phyloP scores from a whole-genome alignment of 2,329 filamentous ascomycete genomes.

The Elsinoe ampelina region DNA sequence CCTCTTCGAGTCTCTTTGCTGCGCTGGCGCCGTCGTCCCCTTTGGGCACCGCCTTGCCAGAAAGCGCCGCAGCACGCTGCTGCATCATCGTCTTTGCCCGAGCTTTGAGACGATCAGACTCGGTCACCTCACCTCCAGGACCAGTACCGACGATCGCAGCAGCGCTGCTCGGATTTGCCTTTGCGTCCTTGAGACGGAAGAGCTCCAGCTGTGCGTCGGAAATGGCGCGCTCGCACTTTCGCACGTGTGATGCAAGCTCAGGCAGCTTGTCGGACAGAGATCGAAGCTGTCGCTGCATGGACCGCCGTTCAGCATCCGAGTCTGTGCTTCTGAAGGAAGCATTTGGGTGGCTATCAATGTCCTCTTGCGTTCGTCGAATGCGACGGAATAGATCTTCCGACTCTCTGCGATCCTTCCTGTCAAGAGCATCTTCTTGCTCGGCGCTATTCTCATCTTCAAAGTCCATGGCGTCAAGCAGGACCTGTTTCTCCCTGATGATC shows the following conservation, averaged over 20 bases:
- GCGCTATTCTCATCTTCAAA: constrained; percentile 84
- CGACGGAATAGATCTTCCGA: constrained; percentile 90
- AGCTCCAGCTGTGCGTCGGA: constrained; percentile 84
- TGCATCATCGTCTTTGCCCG: constrained; percentile 98
- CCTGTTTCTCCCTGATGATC: constrained; percentile 86
- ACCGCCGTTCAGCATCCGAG: constrained; percentile 77
- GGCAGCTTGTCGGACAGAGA: constrained; percentile 81
- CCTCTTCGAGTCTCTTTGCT: constrained; percentile 78
- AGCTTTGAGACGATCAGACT: constrained; percentile 89
- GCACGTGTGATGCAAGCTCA: constrained; percentile 82
- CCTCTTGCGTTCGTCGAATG: constrained; percentile 83
- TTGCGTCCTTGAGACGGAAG: constrained; percentile 88
- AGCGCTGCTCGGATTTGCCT: constrained; percentile 75
- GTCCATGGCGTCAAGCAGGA: constrained; percentile 90
- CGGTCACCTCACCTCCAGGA: constrained; percentile 80
- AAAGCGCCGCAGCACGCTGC: constrained; percentile 83
- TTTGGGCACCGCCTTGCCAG: constrained; percentile 73
- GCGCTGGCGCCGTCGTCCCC: constrained; percentile 66
- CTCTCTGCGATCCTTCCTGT: constrained; percentile 81
- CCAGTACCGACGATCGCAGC: constrained; percentile 82
- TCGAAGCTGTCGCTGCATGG: constrained; percentile 82
- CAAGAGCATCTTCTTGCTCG: constrained; percentile 86
- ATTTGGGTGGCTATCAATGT: constrained; percentile 87
- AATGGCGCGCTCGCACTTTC: constrained; percentile 83
- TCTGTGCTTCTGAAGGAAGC: constrained; percentile 60